phyloP scores from a whole-genome alignment of 805 yeast species.

The Yarrowia bubula region DNA sequence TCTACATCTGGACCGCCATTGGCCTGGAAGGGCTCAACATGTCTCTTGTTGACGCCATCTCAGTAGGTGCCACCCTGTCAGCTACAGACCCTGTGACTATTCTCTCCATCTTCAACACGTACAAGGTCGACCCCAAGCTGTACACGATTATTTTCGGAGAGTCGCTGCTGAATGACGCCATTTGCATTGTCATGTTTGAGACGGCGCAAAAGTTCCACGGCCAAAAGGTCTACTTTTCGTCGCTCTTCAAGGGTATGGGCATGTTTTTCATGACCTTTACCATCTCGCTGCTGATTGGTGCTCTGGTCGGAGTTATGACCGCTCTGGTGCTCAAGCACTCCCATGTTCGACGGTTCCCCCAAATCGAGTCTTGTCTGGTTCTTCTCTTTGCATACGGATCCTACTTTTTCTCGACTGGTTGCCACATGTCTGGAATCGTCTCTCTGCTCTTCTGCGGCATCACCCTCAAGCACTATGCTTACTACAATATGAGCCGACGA shows the following conservation, averaged over 20 bases:
- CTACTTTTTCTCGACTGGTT: conserved; percentile 96
- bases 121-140: conserved; percentile 95
- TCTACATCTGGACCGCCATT: conserved; percentile 85
- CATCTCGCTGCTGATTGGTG: conserved; percentile 85
- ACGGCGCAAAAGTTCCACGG: conserved; percentile 97
- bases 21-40: conserved; percentile 86
- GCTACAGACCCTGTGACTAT: conserved; percentile 99
- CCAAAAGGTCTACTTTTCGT: conserved; percentile 60
- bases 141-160: conserved; percentile 98
- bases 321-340: conserved; percentile 90
- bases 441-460: conserved; percentile 94
- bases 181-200: conserved; percentile 97
- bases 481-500: conserved; percentile 94
- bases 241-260: conserved; percentile 82
- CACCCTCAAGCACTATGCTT: conserved; percentile 94
- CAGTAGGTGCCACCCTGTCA: conserved; percentile 95
- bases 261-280: conserved; percentile 91
- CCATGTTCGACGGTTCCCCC: conserved; percentile 91
- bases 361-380: conserved; percentile 91
- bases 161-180: conserved; percentile 92
- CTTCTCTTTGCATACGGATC: conserved; percentile 90
- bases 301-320: conserved; percentile 79
- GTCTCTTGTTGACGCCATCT: conserved; percentile 94
- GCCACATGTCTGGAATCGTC: conserved; percentile 99
- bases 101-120: conserved; percentile 91